Base-by-base conservation (phyloP, 169 alveolate genomes). In the Eimeria sp. region DNA sequence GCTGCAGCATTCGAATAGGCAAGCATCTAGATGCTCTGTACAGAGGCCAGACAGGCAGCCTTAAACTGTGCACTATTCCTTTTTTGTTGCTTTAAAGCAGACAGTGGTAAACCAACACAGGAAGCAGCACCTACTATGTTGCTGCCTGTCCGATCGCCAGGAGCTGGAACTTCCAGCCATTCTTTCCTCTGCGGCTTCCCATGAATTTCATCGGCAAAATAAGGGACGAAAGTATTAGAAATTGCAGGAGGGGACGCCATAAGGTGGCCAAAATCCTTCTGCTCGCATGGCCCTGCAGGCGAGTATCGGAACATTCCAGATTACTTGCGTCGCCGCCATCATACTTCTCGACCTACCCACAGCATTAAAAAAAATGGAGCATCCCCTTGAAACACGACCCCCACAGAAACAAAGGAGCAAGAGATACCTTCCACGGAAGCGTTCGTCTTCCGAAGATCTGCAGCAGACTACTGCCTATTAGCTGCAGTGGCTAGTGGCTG, bases 81-180 rank as follows among this genome's bases (percentile, higher is more conserved):
- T 62, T 13, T 37, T 62, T 10, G 62, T 76, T 8, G 43, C 85
- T 76, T 16, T 0, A 58, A 37, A 6, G n/a, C 85, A 18, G 85
- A 33, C 60, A 37, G 85, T 18, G 62, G 62, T 37, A 76, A 58
- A 27, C 85, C 4, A 76, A 58, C 49, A 43, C 49, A 4, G 43
- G 10, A 16, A 33, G 27, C 56, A 52, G 25, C 11, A 20, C 93
- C 11, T 60, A 87, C 93, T 87, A 64, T 10, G 93, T 87, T n/a
- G 27, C 93, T 25, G 93, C 93, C 82, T 87, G 93, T 3, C 93
- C 93, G 14, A 87, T 54, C 8, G 68, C 93, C 14, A 87, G 68
- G 25, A 87, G 60, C 43, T 87, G 78, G 49, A 87, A 87, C 30
- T 87, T 87, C 93, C 93, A 87, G 4, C 64, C 93, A 16, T 87